Evolutionary conservation across 768 basidiomycete genomes (phyloP), one percentile per base, ranked within the genome.

Genomic region (Trametes cubensis): DNA sequence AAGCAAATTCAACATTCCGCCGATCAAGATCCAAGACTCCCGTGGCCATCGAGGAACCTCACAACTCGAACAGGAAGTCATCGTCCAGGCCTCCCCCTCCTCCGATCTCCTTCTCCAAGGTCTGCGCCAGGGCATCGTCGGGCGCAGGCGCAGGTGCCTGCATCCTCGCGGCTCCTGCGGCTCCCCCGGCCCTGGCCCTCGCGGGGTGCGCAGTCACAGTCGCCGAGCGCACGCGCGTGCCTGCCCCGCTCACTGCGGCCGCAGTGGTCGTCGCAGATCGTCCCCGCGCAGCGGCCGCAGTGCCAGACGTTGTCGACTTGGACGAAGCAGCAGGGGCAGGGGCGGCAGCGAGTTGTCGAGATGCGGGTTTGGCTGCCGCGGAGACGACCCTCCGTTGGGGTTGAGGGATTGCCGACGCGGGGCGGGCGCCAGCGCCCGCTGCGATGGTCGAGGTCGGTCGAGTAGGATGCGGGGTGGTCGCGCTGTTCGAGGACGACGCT

Each of bases 51-150:
- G n/a, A n/a, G n/a, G 34, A 10, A 34, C 4, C 1, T 56, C 54
- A 62, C 14, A 62, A 4, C 1, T 44, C 55, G 21, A 62, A 62
- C 61, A 11, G 40, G 42, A 62, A 62, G 41, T 62, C 61, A 2
- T 61, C 60, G 15, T 62, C 48, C 30, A 44, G 13, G 10, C 49
- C 40, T 7, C 20, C 49, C 4, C 49, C 40, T 7, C 20, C 49
- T 7, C 54, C 41, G 8, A 45, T 14, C 4, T 49, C 46, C 54
- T 30, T 49, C 39, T 62, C 54, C 20, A 62, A 41, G 48, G 34
- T 23, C 20, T 28, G 40, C 4, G 54, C 61, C 47, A 62, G 18
- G 13, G 41, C 21, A 34, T 62, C 61, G 8, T 45, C 49, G 4
- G 20, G 3, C 2, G 11, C 40, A 6, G 20, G 15, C n/a, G n/a